Base-by-base conservation (phyloP, 345 rosid species). In the Populus nigra region DNA sequence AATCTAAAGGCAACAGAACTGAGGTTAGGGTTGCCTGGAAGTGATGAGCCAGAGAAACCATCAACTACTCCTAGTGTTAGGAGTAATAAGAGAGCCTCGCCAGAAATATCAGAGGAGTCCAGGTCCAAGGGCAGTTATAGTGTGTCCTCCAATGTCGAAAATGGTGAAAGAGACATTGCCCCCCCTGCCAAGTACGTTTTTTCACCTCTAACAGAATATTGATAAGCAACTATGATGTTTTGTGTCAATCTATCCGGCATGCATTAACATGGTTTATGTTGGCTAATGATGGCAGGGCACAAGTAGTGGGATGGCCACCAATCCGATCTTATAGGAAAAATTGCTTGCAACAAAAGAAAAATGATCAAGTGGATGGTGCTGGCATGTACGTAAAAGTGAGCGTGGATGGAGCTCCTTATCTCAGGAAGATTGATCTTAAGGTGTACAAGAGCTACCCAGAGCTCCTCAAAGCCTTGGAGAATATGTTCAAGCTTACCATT, bases 131-230 rank as follows among this genome's bases (percentile, higher is more conserved):
- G 38, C 63, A 72, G 39, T 62, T 78, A 84, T 66, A 59, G 84
- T 18, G 77, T 18, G 4, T 80, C 79, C 18, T 80, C 77, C 31
- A 23, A 29, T 13, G 80, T 73, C 29, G 83, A 41, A 50, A 65
- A 63, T 31, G 77, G 27, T 16, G 81, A 77, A 10, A 27, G 23
- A 15, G 83, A 76, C 22, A 29, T 61, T 66, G 76, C 84, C 29
- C 85, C 86, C 67, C 87, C 91, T 36, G 77, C 91, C 71, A 90
- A 90, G 94, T 88, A 85, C 81, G 92, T 76, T 39, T 25, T 71
- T 57, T 68, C 22, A 25, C 66, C 33, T 5, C 38, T 67, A 12
- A 55, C 23, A 33, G 57, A 9, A 36, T 16, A 13, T 27, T 5
- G 39, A 33, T 13, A 7, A 5, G 4, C 68, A 65, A 65, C 68